Percentiles rank a stretch among this genome's conserved stretches.
Evolutionary conservation across 2,329 filamentous ascomycete genomes (phyloP).

Genomic region (Coleophoma cylindrospora): DNA sequence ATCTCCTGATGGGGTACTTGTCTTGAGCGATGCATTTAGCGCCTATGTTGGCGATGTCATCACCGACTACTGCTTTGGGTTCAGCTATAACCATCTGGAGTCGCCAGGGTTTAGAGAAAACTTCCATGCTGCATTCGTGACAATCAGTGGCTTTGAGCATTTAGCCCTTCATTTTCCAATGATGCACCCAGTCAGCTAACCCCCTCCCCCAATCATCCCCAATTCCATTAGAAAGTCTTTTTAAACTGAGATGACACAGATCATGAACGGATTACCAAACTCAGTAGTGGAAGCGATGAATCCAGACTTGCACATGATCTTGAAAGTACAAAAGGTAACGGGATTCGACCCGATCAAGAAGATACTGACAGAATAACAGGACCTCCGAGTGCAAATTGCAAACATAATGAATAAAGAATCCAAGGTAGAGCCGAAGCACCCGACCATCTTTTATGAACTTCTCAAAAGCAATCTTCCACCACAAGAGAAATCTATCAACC

Average conservation of each 20-base stretch:
- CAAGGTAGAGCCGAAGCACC: constrained; percentile 6
- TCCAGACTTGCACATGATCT: not conserved
- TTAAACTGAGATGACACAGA: not conserved
- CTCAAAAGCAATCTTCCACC: constrained; percentile 27
- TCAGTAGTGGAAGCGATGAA: not conserved
- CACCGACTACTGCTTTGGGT: constrained; percentile 16
- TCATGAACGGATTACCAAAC: not conserved
- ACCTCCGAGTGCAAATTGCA: not conserved
- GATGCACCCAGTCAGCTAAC: not conserved
- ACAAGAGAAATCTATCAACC: constrained; percentile 29
- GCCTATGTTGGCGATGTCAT: constrained; percentile 12
- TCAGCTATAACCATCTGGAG: not conserved
- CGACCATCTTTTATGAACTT: constrained; percentile 13
- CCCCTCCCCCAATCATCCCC: constrained; percentile 1
- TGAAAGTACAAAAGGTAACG: not conserved
- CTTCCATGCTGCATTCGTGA: constrained; percentile 3
- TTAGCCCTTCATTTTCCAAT: not conserved
- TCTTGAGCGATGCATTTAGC: not conserved
- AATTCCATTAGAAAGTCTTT: not conserved
- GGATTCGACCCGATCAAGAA: not conserved
- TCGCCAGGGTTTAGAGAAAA: not conserved
- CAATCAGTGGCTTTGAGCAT: not conserved
- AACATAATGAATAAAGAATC: not conserved
- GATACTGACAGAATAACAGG: not conserved
- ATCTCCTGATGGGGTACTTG: not conserved